Evolutionary conservation across 345 rosid species (phyloP), one percentile per base, ranked within the genome.

Genomic region (Lepidium africanum): DNA sequence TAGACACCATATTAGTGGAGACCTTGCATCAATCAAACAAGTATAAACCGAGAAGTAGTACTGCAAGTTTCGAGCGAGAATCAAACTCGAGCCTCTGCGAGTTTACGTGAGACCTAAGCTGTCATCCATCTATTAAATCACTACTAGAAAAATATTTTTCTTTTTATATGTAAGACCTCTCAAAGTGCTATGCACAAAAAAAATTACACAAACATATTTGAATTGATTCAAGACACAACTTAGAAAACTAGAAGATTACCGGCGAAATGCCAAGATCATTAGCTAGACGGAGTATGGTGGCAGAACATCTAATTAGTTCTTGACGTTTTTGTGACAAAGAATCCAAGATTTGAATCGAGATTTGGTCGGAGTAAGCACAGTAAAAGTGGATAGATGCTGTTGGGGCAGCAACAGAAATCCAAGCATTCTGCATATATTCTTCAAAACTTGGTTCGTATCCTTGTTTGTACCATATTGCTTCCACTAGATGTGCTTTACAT

Each of bases 211-310:
- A 36, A 36, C 7, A 36, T 25, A 23, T n/a, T 30, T 7, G 33
- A 3, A 62, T 21, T 9, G n/a, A 58, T 58, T 7, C 35, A 0
- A 39, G 25, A 21, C 38, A 5, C 9, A 40, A 48, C 25, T 10
- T 38, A 15, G 17, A 39, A 9, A 25, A 25, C 0, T 19, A n/a
- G 9, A 32, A 30, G n/a, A 42, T 12, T 63, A 83, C 85, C 68
- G 70, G 10, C 1, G 83, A 76, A n/a, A 87, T 83, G 39, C 45
- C 83, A 1, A 85, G 39, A 15, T 81, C 87, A 7, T 81, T 51
- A 3, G 66, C 58, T 19, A 78, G 32, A 12, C 85, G 69, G 11
- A 75, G 4, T 25, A 76, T 10, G 10, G 49, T 23, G 14, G 83
- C 63, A 0, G 81, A 73, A 27, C 62, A 69, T 7, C 60, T 55